A percentile compares a stretch with the other conserved stretches of the same genome.
Evolutionary conservation across 805 yeast genomes (phyloP).

Genomic region (Cyberlindnera misumaiensis): DNA sequence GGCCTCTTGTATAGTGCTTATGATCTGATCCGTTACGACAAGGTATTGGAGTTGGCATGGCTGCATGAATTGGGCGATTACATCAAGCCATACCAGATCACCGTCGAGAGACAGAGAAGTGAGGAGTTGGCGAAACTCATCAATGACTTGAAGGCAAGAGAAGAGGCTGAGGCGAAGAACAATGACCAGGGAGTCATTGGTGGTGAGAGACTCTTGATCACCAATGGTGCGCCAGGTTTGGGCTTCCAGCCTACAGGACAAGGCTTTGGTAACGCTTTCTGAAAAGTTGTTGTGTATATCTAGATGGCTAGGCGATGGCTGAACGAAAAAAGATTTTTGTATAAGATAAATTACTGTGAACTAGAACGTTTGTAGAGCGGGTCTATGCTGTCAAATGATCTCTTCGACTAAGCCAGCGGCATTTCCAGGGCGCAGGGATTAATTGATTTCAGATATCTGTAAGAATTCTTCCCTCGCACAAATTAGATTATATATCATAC

Average conservation of each 20-base stretch:
- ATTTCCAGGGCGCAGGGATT: too few relatives aligned
- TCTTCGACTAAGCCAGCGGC: too few relatives aligned
- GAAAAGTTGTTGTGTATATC: not conserved
- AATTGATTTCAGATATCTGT: too few relatives aligned
- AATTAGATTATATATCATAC: too few relatives aligned
- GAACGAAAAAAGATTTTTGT: too few relatives aligned
- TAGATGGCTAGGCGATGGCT: too few relatives aligned
- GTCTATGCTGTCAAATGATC: too few relatives aligned
- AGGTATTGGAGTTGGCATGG: slow-evolving; percentile 89
- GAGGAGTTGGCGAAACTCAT: slow-evolving; percentile 58
- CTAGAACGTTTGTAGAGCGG: too few relatives aligned
- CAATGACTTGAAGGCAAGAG: slow-evolving; percentile 64
- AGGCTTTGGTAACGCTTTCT: slow-evolving; percentile 56
- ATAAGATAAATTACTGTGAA: too few relatives aligned
- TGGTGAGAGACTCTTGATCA: slow-evolving; percentile 73
- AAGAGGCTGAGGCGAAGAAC: slow-evolving; percentile 49
- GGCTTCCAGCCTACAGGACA: slow-evolving; percentile 69
- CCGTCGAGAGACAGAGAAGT: slow-evolving; percentile 74
- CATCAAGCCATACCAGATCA: slow-evolving; percentile 87
- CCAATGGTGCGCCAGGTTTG: slow-evolving; percentile 63
- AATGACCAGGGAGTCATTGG: slow-evolving; percentile 39
- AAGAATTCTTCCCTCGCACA: too few relatives aligned
- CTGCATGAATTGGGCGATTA: slow-evolving; percentile 75
- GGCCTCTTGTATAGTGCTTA: slow-evolving; percentile 86
- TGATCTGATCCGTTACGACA: slow-evolving; percentile 70